A percentile compares a stretch with the other conserved stretches of the same genome.
Evolutionary conservation across 2,329 filamentous ascomycete species (phyloP).

Genomic region (Monilinia laxa): DNA sequence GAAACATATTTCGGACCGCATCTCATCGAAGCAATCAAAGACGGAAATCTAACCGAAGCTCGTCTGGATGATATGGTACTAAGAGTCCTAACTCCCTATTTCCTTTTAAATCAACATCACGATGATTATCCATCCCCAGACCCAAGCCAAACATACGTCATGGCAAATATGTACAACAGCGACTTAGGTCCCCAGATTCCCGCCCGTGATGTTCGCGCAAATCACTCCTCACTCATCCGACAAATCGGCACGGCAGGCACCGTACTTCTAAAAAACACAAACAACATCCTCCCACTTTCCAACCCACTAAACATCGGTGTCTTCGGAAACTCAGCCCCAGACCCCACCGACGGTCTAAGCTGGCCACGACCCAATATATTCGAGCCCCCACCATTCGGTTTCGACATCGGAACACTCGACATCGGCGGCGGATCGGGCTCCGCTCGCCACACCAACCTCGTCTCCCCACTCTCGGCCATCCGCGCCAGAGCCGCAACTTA

Average conservation of each 20-base stretch:
- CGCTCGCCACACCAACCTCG: too few species aligned
- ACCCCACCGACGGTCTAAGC: too few species aligned
- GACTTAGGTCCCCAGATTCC: neutral
- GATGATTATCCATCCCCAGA: constrained; percentile 38
- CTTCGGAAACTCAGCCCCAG: too few species aligned
- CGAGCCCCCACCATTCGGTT: too few species aligned
- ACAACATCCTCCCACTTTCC: too few species aligned
- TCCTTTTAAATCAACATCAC: constrained; percentile 54
- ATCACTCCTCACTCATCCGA: too few species aligned
- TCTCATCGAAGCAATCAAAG: constrained; percentile 53
- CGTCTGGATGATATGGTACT: constrained; percentile 63
- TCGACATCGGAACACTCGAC: too few species aligned
- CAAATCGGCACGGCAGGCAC: too few species aligned
- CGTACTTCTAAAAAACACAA: too few species aligned
- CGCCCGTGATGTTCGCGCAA: constrained; percentile 64
- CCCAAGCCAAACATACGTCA: constrained; percentile 43
- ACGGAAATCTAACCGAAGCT: constrained; percentile 64
- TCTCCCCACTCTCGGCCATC: constrained; percentile 44
- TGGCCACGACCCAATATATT: too few species aligned
- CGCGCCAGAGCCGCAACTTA: constrained; percentile 32
- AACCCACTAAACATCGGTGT: too few species aligned
- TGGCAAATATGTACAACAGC: constrained; percentile 52
- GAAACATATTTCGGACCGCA: constrained; percentile 30
- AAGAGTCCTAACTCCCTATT: constrained; percentile 57
- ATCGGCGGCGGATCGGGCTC: too few species aligned